A percentile compares a stretch with the other conserved stretches of the same genome.
Conservation (phyloP, 345 rosid species). For the Ricinus communis region DNA sequence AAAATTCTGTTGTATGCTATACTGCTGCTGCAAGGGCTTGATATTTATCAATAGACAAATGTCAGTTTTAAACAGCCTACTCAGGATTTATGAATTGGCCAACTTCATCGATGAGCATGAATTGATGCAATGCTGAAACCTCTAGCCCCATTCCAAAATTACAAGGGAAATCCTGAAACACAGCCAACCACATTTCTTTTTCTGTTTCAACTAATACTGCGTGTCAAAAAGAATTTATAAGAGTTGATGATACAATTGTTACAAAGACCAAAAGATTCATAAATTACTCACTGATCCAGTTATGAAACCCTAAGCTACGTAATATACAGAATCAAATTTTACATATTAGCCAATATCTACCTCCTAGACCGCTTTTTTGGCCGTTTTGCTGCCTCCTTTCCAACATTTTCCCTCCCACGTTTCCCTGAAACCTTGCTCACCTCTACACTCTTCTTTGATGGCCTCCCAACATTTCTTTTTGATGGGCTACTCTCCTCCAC, state of each 20-base stretch:
- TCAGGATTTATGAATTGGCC: no score
- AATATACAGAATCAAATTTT: constrained; percentile 3
- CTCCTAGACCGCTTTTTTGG: constrained; percentile 50
- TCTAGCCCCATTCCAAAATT: not conserved
- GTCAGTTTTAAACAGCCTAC: no score
- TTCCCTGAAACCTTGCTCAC: constrained; percentile 38
- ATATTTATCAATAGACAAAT: no score
- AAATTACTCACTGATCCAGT: not conserved
- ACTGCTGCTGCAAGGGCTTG: no score
- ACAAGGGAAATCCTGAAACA: not conserved
- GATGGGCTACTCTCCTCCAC: constrained; percentile 35
- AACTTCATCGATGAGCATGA: no score
- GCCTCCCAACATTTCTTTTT: constrained; percentile 49
- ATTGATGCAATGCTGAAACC: no score
- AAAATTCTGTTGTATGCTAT: no score
- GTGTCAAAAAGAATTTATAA: not conserved
- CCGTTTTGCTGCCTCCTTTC: constrained; percentile 40
- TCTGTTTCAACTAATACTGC: not conserved
- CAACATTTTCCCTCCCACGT: constrained; percentile 46
- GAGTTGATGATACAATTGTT: constrained; percentile 2
- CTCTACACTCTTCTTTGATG: constrained; percentile 42
- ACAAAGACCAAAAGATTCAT: constrained; percentile 4
- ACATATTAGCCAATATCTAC: constrained; percentile 11
- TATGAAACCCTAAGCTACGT: not conserved
- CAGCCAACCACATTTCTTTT: not conserved